Percentiles rank a stretch among this genome's conserved stretches.
Evolutionary conservation across 108 stramenopile species (phyloP).

Genomic region (Cyclostephanos invisitatus): DNA sequence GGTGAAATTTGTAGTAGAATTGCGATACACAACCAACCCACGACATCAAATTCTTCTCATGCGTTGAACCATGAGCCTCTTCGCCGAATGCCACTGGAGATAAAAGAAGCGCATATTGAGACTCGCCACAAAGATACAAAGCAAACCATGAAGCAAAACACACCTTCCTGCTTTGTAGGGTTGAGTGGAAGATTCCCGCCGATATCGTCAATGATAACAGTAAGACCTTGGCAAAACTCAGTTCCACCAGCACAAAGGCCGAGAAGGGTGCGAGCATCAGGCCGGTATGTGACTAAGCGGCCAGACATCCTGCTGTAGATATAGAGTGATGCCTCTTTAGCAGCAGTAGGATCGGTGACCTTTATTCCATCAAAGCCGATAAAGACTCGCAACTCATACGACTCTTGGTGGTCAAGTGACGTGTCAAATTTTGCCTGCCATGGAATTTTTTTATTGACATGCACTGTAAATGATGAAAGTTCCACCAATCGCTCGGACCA

Average conservation of each 20-base stretch:
- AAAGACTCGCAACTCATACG: constrained; percentile 27
- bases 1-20: constrained; percentile 43
- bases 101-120: not conserved
- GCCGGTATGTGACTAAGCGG: constrained; percentile 41
- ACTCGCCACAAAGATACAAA: constrained; percentile 10
- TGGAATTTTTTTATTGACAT: constrained; percentile 23
- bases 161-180: constrained; percentile 60
- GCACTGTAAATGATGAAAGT: constrained; percentile 49
- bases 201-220: constrained; percentile 62
- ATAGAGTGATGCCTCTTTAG: constrained; percentile 37
- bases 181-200: constrained; percentile 54
- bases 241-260: constrained; percentile 41
- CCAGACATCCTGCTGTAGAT: constrained; percentile 56
- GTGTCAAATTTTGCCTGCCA: constrained; percentile 11
- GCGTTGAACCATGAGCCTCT: constrained; percentile 27
- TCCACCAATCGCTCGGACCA: constrained; percentile 59
- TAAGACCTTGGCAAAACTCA: constrained; percentile 61
- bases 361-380: constrained; percentile 39
- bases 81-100: constrained; percentile 36
- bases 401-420: constrained; percentile 1
- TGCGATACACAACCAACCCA: constrained; percentile 43
- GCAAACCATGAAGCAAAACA: constrained; percentile 32
- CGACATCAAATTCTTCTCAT: constrained; percentile 45
- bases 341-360: constrained; percentile 3
- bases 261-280: constrained; percentile 48